Base-by-base conservation (phyloP, 768 basidiomycete genomes). In the Trametes cinnabarina region DNA sequence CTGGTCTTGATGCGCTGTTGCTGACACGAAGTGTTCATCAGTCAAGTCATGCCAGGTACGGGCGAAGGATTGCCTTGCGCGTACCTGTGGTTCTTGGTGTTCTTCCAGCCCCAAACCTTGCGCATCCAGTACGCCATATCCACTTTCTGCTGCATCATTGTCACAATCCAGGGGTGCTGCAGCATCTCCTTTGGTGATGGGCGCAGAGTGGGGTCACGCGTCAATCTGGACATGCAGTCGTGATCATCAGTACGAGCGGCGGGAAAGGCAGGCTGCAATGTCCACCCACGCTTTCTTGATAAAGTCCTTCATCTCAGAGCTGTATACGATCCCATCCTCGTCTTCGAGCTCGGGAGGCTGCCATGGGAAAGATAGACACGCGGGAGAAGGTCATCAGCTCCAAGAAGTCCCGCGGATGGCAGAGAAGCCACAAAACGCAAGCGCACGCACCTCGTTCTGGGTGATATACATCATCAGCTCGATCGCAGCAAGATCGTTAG, bases 381-480 rank as follows among this genome's bases (percentile, higher is more conserved):
- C 46, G 63, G 52, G 58, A 57, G 55, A 55, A 61, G 52, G n/a
- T n/a, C 46, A 46, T 55, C 55, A 54, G 55, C n/a, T 19, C n/a
- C 34, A 51, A 40, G 48, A 55, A 48, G 44, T 48, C 28, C 49
- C 34, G 55, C 15, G 37, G 42, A 15, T 54, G 58, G 54, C 47
- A 51, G 20, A 37, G 58, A 47, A 51, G 35, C 25, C 46, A 11
- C 43, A 60, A 37, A 43, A 47, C 25, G 48, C 42, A 48, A 12
- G 7, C 49, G 54, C 54, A 74, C 80, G 56, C 61, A 87, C 88
- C 76, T 90, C 88, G 68, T 87, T 84, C 47, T 82, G 79, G 6
- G 92, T 89, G 66, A 97, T 94, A 68, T 93, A 85, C 73, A 92
- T 88, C 76, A 98, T 85, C 51, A 98, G 78, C 69, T 98, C 96